Base-by-base conservation (phyloP, 129 eudicot genomes). In the Helianthus tuberosus region DNA sequence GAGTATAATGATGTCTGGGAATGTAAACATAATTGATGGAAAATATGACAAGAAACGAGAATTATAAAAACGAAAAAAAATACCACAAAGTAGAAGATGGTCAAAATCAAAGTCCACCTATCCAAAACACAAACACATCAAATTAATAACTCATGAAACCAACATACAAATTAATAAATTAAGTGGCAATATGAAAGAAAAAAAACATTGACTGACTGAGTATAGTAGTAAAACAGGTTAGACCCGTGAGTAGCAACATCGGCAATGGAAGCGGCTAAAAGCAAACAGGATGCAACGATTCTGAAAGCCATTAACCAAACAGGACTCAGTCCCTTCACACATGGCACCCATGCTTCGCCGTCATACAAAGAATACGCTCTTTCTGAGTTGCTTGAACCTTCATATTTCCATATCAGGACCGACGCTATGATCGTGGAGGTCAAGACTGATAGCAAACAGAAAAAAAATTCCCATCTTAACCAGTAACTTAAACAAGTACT, bases 61-160 rank as follows among this genome's bases (percentile, higher is more conserved):
- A 20, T 20, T 20, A 20, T 20, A 20, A 20, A 20, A 20, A 20
- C 23, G 23, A 20, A 20, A 20, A 27, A 10, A 49, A 41, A 65
- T 90, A 94, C 97, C 99, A 84, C 85, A 77, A 94, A 94, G 80
- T 91, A 94, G 75, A 94, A 52, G 62, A 90, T 84, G 6, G 91
- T 86, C 79, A 94, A 85, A 23, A 82, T 75, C 68, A 88, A 86
- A 60, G 97, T 94, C 97, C 96, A 94, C 88, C 99, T 94, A 86
- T 59, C 46, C 77, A 80, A 59, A 80, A 81, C 72, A 84, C 80
- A 55, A 20, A 20, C 23, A 20, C 23, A 75, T 13, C 12, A 41
- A 20, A 66, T 0, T 27, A 72, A 53, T 16, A 65, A 29, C 46
- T 10, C 7, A 60, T 9, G 23, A 27, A 17, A 73, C 39, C 20